Evolutionary conservation across 306 rosid genomes (phyloP), one percentile per base, ranked within the genome.

Genomic region (Rosa multiflora): DNA sequence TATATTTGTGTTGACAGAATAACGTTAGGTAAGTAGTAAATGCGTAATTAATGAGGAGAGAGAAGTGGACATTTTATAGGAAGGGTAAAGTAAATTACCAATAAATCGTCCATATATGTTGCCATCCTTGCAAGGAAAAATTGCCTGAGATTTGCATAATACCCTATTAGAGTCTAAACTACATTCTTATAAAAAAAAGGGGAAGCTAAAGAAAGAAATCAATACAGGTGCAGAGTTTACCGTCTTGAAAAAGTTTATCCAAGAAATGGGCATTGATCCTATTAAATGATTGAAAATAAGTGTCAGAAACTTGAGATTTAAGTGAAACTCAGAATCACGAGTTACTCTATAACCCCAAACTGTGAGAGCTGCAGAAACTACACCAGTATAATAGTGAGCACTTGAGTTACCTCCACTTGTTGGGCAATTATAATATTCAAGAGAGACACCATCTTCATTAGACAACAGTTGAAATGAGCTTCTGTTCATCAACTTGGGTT

Each of bases 261-360:
- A 94, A 71, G 91, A 85, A 88, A 91, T 88, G 70, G 87, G 86
- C 87, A 84, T 29, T 63, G 89, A 86, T 79, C 94, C 98, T 94
- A 75, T 82, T 62, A 47, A 78, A 85, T 80, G 49, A 70, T 78
- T 43, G 35, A 75, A 72, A 52, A 77, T 73, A 53, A 53, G 51
- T 64, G 67, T 73, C 55, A 39, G 75, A 69, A 83, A 73, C 56
- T 81, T 81, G 44, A 63, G 48, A 64, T 0, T 3, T 6, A 48
- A 49, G 21, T 8, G 46, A 39, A n/a, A 51, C 44, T 72, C 46
- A 72, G 39, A 9, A 51, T 35, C 74, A 72, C 32, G 2, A 43
- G 14, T 72, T 32, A 72, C 13, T 49, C 26, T 29, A 26, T 44
- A 26, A 48, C 42, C 18, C n/a, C 5, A 71, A 72, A 17, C 5